phyloP scores from a whole-genome alignment of 805 yeast genomes.

The Starmera amethionina region DNA sequence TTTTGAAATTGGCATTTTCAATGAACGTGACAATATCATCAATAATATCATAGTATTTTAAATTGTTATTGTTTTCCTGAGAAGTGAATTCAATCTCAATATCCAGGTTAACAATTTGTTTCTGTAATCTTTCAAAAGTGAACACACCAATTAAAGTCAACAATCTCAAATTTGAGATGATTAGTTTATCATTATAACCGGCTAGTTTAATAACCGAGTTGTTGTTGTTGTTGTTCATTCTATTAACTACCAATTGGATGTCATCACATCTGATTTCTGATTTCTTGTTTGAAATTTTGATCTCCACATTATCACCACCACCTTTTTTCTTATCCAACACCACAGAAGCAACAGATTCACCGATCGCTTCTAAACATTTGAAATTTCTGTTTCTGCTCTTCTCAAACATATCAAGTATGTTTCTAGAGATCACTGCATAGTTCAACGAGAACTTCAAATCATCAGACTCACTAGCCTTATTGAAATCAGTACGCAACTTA shows the following conservation, averaged over 20 bases:
- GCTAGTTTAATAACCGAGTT: slow-evolving; percentile 4
- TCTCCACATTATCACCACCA: slow-evolving; percentile 36
- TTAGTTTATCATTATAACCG: slow-evolving; percentile 14
- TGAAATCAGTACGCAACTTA: slow-evolving; percentile 54
- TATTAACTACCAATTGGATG: slow-evolving; percentile 30
- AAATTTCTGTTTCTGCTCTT: slow-evolving; percentile 26
- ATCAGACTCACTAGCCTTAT: slow-evolving; percentile 69
- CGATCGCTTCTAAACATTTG: slow-evolving; percentile 28
- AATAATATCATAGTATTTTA: slow-evolving; percentile 29
- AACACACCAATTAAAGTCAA: slow-evolving; percentile 88
- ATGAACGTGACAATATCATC: slow-evolving; percentile 47
- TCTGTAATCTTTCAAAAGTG: slow-evolving; percentile 76
- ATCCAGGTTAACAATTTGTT: slow-evolving; percentile 64
- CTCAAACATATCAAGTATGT: slow-evolving; percentile 44
- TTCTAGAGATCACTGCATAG: slow-evolving; percentile 75
- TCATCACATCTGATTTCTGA: slow-evolving; percentile 50
- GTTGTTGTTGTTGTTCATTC: slow-evolving; percentile 18
- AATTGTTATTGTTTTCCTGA: slow-evolving; percentile 3
- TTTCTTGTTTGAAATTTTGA: slow-evolving; percentile 35
- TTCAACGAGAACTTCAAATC: slow-evolving; percentile 76
- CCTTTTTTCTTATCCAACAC: slow-evolving; percentile 33
- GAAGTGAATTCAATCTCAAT: slow-evolving; percentile 33
- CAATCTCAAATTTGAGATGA: slow-evolving; percentile 43
- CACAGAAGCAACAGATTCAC: slow-evolving; percentile 34
- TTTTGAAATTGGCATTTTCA: slow-evolving; percentile 75